Evolutionary conservation across 495 filamentous ascomycete species (phyloP), one percentile per base, ranked within the genome.

Genomic region (Neurospora tetrasperma): DNA sequence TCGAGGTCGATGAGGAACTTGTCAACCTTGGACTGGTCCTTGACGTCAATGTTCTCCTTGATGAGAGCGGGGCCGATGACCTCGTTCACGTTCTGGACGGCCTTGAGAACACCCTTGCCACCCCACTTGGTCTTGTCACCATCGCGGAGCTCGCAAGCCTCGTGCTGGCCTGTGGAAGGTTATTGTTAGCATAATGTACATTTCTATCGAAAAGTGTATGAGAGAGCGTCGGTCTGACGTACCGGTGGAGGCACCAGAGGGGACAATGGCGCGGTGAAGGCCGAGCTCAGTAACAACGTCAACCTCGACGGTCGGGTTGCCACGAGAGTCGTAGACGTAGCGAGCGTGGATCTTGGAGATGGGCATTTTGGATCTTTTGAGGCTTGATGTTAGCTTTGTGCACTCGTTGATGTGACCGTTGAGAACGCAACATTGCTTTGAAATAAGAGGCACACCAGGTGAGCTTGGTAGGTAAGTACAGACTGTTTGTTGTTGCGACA

Each of bases 301-400:
- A 76, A 98, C 96, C 82, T 88, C 85, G 79, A 95, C 93, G 82
- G 94, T 97, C 76, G 94, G 93, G 88, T 97, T 98, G 82, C 96
- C 96, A 81, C 96, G 96, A 82, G 96, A 98, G 90, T 99, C 96
- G 88, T 99, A 99, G 86, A 99, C 94, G 76, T 90, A 93, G 80
- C 96, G 95, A 80, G 96, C 96, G 90, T 98, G 94, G 84, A 99
- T 92, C 89, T 98, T 98, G 82, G 91, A 89, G 88, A 99, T 98
- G 80, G 91, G 86, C 96, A 98, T 99, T 73, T 78, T 93, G 75
- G 39, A 70, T 71, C 8, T 70, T 73, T 78, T 70, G 76, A 75
- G 40, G 69, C 69, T 69, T 72, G 18, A 8, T 54, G 71, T 73
- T 66, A 74, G 69, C 70, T 20, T 66, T 35, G 54, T 66, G 14